Evolutionary conservation across 192 early-diverging fungal species (phyloP), one percentile per base, ranked within the genome.

Genomic region (Umbelopsis isabellina): DNA sequence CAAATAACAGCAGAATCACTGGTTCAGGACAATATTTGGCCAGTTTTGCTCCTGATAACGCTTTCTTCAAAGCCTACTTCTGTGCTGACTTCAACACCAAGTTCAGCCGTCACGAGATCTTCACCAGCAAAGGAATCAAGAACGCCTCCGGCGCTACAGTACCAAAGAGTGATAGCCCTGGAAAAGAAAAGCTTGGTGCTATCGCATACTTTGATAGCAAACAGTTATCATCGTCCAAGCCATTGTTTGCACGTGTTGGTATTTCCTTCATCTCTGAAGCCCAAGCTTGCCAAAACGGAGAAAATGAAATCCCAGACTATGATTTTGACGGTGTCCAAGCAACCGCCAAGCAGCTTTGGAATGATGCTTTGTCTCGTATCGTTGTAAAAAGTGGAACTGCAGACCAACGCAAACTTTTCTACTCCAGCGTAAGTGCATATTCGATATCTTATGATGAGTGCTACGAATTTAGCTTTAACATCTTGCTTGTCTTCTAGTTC

Each of bases 201-300:
- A 12, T 69, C 16, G 37, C 30, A 7, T 23, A 69, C 23, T 49
- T 70, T 12, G 37, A 53, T 23, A 66, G 30, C 30, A 33, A 16
- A 5, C 1, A 9, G 15, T 47, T 35, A 5, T 41, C 52, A 15
- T 47, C 35, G 11, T 18, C n/a, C 27, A 30, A 75, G 5, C 55
- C 49, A 10, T 9, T 78, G 50, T 23, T 74, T 35, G 52, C 45
- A 9, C 75, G 75, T 25, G 41, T 78, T 25, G 77, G 77, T 22
- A 8, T 78, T 21, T 78, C 77, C 18, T 77, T 76, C 48, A 41
- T 70, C n/a, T 78, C 77, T 5, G 46, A 51, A 20, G 77, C 16
- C 3, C 33, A 71, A 41, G 77, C 77, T 12, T 78, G 77, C 53
- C 21, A 53, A n/a, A 68, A 78, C 37, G 66, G 75, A 20, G 70